Base-by-base conservation (phyloP, 352 stramenopile genomes). In the Pythium vanterpoolii region DNA sequence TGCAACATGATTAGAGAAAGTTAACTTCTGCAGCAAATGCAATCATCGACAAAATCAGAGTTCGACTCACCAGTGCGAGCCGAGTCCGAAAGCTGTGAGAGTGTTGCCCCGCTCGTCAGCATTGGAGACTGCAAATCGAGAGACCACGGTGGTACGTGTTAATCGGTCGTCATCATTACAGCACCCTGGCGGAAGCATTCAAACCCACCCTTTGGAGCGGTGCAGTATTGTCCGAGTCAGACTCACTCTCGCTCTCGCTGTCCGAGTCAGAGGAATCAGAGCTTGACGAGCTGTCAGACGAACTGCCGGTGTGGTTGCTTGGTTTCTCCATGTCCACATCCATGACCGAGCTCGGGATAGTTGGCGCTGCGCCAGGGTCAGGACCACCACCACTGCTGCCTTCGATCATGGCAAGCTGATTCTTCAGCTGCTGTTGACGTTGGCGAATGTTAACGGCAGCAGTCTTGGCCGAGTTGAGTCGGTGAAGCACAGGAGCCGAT, bases 131-230 rank as follows among this genome's bases (percentile, higher is more conserved):
- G 59, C 55, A 62, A 52, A 62, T 71, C 48, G 60, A 55, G 36
- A 55, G 36, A 75, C 42, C 47, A 74, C 42, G 49, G 51, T 64
- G 43, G 62, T 39, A 71, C 45, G 44, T 36, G 56, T 70, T 64
- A 70, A 64, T 63, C 19, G 48, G 21, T 47, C 13, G 44, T 5
- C 61, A 63, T 67, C 55, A 66, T 59, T 54, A 52, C 24, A 68
- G 31, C 55, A 60, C 54, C 56, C 55, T 43, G 52, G 36, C 26
- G 43, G 60, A 61, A 71, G 60, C 66, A 71, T 70, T 75, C 61
- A 84, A 79, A 92, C 81, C 73, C 73, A 92, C 84, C 83, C 82
- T 80, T 84, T 95, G 73, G 26, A 95, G 72, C 82, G 82, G 83
- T 75, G 71, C 76, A 43, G 69, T 80, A 42, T 66, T 70, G 56